Evolutionary conservation across 192 early-diverging fungal species (phyloP), one percentile per base, ranked within the genome.

Genomic region (Linnemannia exigua): DNA sequence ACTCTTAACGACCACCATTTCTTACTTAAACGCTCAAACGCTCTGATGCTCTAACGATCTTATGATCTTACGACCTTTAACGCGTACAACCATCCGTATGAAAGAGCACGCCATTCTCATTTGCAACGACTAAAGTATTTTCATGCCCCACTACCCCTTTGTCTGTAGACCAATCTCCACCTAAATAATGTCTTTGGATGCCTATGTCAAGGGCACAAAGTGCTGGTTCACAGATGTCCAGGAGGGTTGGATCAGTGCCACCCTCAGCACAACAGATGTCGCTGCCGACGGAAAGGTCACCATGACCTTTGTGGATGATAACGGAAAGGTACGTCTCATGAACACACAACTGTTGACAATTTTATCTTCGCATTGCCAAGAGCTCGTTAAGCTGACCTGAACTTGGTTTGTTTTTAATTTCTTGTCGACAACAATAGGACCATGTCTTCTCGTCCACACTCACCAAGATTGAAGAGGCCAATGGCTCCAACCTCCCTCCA

Each of bases 161-260:
- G 17, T 67, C n/a, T 6, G 19, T 74, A 81, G 72, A 68, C 38
- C n/a, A 58, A 44, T 72, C 63, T 28, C 70, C 58, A 22, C 38
- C 20, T 35, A 63, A 80, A 68, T 47, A 48, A 86, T 86, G 84
- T 80, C 89, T 72, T 83, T 95, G 72, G 94, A 94, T 44, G 89
- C 93, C 44, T 95, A 93, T 88, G 91, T 91, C 66, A 92, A 93
- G 70, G 95, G 94, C 38, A 93, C 93, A 79, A 90, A 90, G 74
- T 97, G 97, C 50, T 99, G 97, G 97, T 96, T 98, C 87, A 91
- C 93, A 79, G 96, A 99, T 81, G 94, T 93, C 7, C 90, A 93
- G 37, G 95, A 97, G 75, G 97, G 94, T 38, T 99, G 96, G 96
- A 89, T 96, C 71, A 93, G 94, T 71, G 97, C 92, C 17, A 85